Conservation (phyloP, 2,329 filamentous ascomycete species). For the Arthroderma sp. region DNA sequence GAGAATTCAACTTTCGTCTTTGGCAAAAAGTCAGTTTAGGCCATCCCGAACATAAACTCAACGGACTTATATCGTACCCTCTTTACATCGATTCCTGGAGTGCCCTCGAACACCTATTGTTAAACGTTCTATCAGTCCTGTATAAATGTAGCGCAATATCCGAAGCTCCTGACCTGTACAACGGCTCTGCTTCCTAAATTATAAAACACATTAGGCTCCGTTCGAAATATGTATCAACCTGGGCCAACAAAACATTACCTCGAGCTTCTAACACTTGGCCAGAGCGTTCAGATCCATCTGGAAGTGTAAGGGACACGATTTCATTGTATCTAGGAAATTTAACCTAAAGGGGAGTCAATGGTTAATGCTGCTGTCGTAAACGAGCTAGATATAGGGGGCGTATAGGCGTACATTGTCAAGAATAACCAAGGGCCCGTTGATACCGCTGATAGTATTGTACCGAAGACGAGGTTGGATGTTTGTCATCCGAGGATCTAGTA, state of each 20-base stretch:
- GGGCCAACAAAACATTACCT: conserved; percentile 44
- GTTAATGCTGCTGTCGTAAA: not conserved
- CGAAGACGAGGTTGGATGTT: conserved; percentile 58
- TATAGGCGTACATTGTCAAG: conserved; percentile 68
- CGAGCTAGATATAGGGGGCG: not conserved
- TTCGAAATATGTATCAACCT: no score
- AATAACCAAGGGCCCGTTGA: conserved; percentile 96
- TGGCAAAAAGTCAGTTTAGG: conserved; percentile 16
- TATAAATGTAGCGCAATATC: not conserved
- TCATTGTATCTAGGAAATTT: conserved; percentile 97
- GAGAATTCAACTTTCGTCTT: conserved; percentile 96
- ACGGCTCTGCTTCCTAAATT: conserved; percentile 72
- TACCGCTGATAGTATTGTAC: conserved; percentile 96
- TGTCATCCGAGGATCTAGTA: conserved; percentile 35
- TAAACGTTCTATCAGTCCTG: conserved; percentile 5
- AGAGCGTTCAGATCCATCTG: conserved; percentile 85
- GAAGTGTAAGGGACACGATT: conserved; percentile 89
- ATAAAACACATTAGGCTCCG: conserved; percentile 1
- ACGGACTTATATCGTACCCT: conserved; percentile 46
- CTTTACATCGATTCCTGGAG: conserved; percentile 94
- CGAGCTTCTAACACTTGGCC: conserved; percentile 95
- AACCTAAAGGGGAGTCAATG: conserved; percentile 48
- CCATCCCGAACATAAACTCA: not conserved
- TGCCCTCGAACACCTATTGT: conserved; percentile 92
- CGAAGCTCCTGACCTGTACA: conserved; percentile 57